Evolutionary conservation across 345 rosid species (phyloP).

Genomic region (Hirschfeldia incana): DNA sequence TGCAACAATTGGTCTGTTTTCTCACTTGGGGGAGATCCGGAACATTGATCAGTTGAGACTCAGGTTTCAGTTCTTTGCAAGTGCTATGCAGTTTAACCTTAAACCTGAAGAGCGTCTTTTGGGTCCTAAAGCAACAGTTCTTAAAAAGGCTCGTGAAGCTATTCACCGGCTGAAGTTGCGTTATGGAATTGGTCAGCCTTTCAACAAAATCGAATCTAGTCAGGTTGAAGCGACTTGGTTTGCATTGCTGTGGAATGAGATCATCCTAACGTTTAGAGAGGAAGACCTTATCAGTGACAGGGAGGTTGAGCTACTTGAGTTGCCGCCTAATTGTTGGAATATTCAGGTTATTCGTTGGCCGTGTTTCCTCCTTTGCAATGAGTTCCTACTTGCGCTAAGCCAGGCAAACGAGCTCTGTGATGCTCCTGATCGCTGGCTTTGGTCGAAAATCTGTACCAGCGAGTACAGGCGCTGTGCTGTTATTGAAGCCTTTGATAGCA

Average conservation of each 20-base stretch:
- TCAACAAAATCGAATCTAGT: conserved; percentile 77
- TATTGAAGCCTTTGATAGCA: conserved; percentile 83
- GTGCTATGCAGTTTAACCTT: conserved; percentile 91
- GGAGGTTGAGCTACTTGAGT: conserved; percentile 78
- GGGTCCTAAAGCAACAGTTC: conserved; percentile 56
- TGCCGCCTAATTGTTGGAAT: conserved; percentile 82
- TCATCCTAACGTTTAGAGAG: conserved; percentile 69
- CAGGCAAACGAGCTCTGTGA: conserved; percentile 73
- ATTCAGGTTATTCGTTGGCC: conserved; percentile 94
- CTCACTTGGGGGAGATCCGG: conserved; percentile 91
- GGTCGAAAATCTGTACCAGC: conserved; percentile 72
- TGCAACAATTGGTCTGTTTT: conserved; percentile 62
- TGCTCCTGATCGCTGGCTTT: conserved; percentile 73
- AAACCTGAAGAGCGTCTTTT: conserved; percentile 65
- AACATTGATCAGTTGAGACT: conserved; percentile 82
- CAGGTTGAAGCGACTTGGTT: conserved; percentile 85
- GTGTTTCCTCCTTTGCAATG: conserved; percentile 79
- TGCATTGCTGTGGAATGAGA: conserved; percentile 93
- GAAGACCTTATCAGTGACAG: conserved; percentile 78
- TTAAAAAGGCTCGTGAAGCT: conserved; percentile 78
- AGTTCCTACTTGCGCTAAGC: conserved; percentile 80
- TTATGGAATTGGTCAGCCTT: conserved; percentile 82
- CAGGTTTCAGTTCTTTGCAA: conserved; percentile 88
- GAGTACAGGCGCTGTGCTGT: conserved; percentile 93
- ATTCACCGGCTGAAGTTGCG: conserved; percentile 71